A percentile compares a stretch with the other conserved stretches of the same genome.
phyloP scores from a whole-genome alignment of 106 monocot species.

The Triglochin maritima region DNA sequence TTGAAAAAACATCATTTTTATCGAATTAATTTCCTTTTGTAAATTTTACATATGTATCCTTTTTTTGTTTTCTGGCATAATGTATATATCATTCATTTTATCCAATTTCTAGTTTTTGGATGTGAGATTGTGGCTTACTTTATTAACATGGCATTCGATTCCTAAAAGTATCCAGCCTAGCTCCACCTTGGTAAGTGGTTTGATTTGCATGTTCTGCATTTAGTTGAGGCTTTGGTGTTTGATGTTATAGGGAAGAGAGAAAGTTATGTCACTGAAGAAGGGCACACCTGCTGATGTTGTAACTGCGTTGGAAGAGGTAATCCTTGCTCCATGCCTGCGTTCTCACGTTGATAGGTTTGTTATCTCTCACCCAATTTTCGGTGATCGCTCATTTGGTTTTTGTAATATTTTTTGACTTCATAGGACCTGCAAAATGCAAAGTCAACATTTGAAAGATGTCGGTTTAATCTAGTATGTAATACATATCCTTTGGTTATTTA shows the following conservation, averaged over 20 bases:
- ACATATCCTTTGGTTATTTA: neutral
- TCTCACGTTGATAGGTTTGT: neutral
- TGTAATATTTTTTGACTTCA: conserved; percentile 3
- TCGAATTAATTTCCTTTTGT: neutral
- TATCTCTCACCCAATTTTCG: neutral
- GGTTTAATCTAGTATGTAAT: conserved; percentile 86
- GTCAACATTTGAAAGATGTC: conserved; percentile 86
- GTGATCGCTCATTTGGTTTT: no score
- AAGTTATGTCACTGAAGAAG: conserved; percentile 72
- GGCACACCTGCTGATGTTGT: conserved; percentile 67
- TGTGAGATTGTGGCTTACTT: no score
- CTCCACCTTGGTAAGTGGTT: no score
- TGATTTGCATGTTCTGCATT: neutral
- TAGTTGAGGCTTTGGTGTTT: conserved; percentile 1
- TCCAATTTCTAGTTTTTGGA: no score
- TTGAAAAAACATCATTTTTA: neutral
- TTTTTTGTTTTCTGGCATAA: neutral
- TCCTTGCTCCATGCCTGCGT: neutral
- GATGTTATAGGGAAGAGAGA: conserved; percentile 66
- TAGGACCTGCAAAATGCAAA: conserved; percentile 90
- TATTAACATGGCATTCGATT: no score
- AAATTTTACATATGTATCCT: neutral
- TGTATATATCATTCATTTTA: neutral
- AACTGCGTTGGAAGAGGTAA: conserved; percentile 82
- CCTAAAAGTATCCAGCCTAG: no score